A percentile compares a stretch with the other conserved stretches of the same genome.
phyloP scores from a whole-genome alignment of 2,329 filamentous ascomycete genomes.

The Exophiala aquamarina region DNA sequence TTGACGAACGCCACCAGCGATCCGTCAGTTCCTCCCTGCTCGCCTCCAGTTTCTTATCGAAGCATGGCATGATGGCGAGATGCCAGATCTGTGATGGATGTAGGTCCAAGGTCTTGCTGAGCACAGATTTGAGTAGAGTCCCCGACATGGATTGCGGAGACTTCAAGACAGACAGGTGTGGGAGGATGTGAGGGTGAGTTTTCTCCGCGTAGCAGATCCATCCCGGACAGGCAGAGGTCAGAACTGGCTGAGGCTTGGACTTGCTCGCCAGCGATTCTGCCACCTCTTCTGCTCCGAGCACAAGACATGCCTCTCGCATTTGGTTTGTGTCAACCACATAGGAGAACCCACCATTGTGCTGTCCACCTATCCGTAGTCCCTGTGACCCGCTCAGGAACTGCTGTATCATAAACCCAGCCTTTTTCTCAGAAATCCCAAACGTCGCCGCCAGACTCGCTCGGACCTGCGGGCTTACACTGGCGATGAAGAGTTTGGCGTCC shows the following conservation, averaged over 20 bases:
- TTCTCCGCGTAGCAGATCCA: constrained; percentile 99
- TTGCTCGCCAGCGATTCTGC: constrained; percentile 39
- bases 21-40: constrained; percentile 90
- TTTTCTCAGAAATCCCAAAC: constrained; percentile 69
- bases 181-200: constrained; percentile 89
- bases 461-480: constrained; percentile 88
- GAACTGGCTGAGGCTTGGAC: constrained; percentile 40
- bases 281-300: constrained; percentile 73
- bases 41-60: constrained; percentile 98
- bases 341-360: constrained; percentile 72
- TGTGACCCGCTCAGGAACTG: constrained; percentile 71
- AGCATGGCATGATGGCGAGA: constrained; percentile 94
- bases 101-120: constrained; percentile 72
- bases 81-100: constrained; percentile 86
- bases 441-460: constrained; percentile 86
- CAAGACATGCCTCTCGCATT: constrained; percentile 78
- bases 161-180: constrained; percentile 86
- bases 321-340: constrained; percentile 91
- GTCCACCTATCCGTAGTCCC: constrained; percentile 69
- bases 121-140: constrained; percentile 81
- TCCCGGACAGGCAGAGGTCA: constrained; percentile 89
- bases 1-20: constrained; percentile 60
- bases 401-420: constrained; percentile 80
- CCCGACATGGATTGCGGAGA: constrained; percentile 91
- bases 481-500: constrained; percentile 78